phyloP scores from a whole-genome alignment of 2,329 filamentous ascomycete genomes.

The Pseudopithomyces chartarum region DNA sequence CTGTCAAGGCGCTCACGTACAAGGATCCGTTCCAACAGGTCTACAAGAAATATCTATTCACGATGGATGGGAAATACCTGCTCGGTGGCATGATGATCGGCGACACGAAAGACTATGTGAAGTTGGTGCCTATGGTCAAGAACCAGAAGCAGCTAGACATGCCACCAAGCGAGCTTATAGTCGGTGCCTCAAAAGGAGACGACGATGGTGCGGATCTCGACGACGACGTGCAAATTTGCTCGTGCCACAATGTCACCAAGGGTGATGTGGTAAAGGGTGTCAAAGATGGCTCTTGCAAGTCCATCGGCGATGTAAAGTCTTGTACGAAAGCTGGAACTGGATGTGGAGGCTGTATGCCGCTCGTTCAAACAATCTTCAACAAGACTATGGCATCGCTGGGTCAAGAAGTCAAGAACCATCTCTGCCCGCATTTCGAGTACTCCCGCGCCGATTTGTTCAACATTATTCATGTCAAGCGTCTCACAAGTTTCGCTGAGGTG shows the following conservation, averaged over 20 bases:
- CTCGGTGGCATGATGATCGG: constrained; percentile 98
- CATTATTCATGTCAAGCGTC: constrained; percentile 80
- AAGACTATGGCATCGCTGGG: constrained; percentile 84
- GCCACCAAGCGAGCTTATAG: constrained; percentile 79
- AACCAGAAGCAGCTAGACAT: constrained; percentile 78
- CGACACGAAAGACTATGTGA: constrained; percentile 88
- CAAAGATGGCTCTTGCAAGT: constrained; percentile 80
- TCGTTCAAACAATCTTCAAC: constrained; percentile 90
- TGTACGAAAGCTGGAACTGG: constrained; percentile 93
- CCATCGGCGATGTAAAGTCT: constrained; percentile 80
- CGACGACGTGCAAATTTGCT: constrained; percentile 88
- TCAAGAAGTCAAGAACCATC: constrained; percentile 82
- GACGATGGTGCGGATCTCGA: constrained; percentile 79
- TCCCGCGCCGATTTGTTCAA: constrained; percentile 89
- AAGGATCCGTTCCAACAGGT: constrained; percentile 86
- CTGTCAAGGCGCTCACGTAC: constrained; percentile 84
- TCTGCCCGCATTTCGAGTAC: constrained; percentile 84
- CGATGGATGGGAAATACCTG: constrained; percentile 84
- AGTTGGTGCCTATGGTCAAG: constrained; percentile 85
- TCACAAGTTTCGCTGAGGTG: constrained; percentile 73
- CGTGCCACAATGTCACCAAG: constrained; percentile 91
- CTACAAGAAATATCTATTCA: constrained; percentile 95
- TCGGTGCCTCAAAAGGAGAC: constrained; percentile 74
- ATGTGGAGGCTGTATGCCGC: constrained; percentile 87
- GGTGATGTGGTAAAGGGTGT: constrained; percentile 74